A percentile compares a stretch with the other conserved stretches of the same genome.
Evolutionary conservation across 1,284 basidiomycete species (phyloP).

Genomic region (Phaffia rhodozyma): DNA sequence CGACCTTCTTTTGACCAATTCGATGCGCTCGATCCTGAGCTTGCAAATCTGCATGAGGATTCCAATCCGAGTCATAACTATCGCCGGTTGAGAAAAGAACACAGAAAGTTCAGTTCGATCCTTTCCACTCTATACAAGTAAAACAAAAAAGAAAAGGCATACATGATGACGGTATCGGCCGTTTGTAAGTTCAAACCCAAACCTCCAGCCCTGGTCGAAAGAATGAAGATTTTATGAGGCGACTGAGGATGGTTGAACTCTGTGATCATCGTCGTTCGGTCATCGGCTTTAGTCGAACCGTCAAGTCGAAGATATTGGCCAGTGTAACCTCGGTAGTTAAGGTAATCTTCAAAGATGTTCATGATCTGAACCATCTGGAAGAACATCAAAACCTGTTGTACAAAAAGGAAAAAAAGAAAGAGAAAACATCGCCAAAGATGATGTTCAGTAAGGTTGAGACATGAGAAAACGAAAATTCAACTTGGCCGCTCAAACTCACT

Average conservation of each 20-base stretch:
- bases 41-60: conserved; percentile 94
- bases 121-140: neutral
- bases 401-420: neutral
- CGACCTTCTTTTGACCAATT: conserved; percentile 98
- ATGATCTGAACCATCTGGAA: conserved; percentile 99
- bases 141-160: conserved; percentile 35
- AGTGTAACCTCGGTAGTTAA: conserved; percentile 70
- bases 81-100: neutral
- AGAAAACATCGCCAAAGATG: neutral
- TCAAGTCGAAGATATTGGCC: conserved; percentile 81
- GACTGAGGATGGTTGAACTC: conserved; percentile 86
- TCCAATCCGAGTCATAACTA: conserved; percentile 56
- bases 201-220: conserved; percentile 94
- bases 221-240: conserved; percentile 84
- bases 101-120: neutral
- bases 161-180: conserved; percentile 98
- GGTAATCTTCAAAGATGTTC: conserved; percentile 98
- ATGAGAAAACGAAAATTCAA: no score
- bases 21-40: conserved; percentile 76
- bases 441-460: neutral
- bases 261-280: conserved; percentile 80
- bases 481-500: conserved; percentile 38
- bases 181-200: conserved; percentile 95
- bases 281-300: conserved; percentile 96
- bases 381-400: conserved; percentile 60